A percentile compares a stretch with the other conserved stretches of the same genome.
These are phyloP conservation scores for Sugiyamaella chiloensis DNA, from an alignment of 805 yeast genomes.

Conservation along the genomic window DNA sequence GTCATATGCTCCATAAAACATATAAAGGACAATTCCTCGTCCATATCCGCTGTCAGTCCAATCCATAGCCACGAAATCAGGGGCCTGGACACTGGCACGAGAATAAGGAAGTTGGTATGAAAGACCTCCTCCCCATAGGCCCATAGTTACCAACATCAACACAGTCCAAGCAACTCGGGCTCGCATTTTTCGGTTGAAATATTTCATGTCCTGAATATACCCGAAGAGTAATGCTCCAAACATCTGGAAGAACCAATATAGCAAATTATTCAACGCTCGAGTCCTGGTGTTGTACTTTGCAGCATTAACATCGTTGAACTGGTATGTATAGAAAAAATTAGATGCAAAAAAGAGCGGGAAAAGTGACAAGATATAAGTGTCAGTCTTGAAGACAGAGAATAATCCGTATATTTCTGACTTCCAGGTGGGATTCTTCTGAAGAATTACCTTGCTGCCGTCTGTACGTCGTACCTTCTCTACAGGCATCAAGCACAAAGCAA, in stretches of 20 bases:
- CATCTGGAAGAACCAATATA: conserved; percentile 61
- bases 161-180: conserved; percentile 46
- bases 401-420: conserved; percentile 43
- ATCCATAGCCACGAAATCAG: conserved; percentile 36
- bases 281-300: conserved; percentile 55
- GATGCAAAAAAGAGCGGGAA: conserved; percentile 64
- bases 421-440: conserved; percentile 44
- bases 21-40: conserved; percentile 59
- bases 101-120: conserved; percentile 28
- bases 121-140: conserved; percentile 40
- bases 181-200: conserved; percentile 41
- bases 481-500: conserved; percentile 49
- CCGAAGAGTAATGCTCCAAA: conserved; percentile 51
- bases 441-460: conserved; percentile 48
- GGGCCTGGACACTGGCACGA: conserved; percentile 22
- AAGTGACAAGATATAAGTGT: conserved; percentile 46
- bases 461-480: conserved; percentile 46
- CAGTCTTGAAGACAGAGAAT: conserved; percentile 35
- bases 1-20: conserved; percentile 57
- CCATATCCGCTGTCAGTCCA: conserved; percentile 45
- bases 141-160: conserved; percentile 40
- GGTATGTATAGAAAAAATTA: conserved; percentile 64
- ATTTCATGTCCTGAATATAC: conserved; percentile 42
- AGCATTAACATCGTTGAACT: conserved; percentile 55
- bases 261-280: conserved; percentile 57